Evolutionary conservation across 768 basidiomycete genomes (phyloP).

Genomic region (Pisolithus sp.): DNA sequence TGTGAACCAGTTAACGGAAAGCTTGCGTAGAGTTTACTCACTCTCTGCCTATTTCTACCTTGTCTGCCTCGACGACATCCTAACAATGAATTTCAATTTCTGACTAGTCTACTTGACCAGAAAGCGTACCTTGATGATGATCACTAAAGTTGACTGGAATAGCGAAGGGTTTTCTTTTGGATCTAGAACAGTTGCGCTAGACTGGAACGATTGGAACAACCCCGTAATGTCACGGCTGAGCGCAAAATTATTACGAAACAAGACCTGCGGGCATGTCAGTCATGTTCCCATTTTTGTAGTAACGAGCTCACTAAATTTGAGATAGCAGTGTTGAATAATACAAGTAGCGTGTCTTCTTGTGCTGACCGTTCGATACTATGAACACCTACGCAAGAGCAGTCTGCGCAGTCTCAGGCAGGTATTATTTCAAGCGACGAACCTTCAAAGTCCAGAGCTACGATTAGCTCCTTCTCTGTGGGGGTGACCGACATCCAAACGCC

Average conservation of each 20-base stretch:
- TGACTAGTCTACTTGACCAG: not conserved
- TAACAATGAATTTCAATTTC: conserved; percentile 11
- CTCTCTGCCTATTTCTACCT: conserved; percentile 52
- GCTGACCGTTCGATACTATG: conserved; percentile 52
- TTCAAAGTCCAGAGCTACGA: conserved; percentile 56
- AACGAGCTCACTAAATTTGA: conserved; percentile 42
- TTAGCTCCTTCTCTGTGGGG: conserved; percentile 41
- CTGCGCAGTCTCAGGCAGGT: too few relatives aligned
- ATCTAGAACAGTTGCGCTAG: conserved; percentile 51
- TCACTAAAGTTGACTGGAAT: conserved; percentile 52
- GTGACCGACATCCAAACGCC: conserved; percentile 58
- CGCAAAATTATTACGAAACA: conserved; percentile 63
- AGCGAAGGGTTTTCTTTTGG: conserved; percentile 51
- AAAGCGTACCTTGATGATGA: conserved; percentile 52
- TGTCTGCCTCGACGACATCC: conserved; percentile 62
- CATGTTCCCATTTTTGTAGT: not conserved
- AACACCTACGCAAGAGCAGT: conserved; percentile 32
- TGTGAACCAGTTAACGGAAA: not conserved
- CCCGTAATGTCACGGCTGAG: conserved; percentile 54
- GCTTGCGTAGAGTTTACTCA: conserved; percentile 20
- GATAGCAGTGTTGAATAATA: conserved; percentile 54
- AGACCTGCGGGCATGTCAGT: conserved; percentile 34
- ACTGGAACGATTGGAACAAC: conserved; percentile 57
- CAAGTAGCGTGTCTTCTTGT: conserved; percentile 53
- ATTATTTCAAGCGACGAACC: conserved; percentile 22